Percentiles rank a stretch among this genome's conserved stretches.
Conservation (phyloP, 1,139 yeast species). For the Yamadazyma songkhlaensis region DNA sequence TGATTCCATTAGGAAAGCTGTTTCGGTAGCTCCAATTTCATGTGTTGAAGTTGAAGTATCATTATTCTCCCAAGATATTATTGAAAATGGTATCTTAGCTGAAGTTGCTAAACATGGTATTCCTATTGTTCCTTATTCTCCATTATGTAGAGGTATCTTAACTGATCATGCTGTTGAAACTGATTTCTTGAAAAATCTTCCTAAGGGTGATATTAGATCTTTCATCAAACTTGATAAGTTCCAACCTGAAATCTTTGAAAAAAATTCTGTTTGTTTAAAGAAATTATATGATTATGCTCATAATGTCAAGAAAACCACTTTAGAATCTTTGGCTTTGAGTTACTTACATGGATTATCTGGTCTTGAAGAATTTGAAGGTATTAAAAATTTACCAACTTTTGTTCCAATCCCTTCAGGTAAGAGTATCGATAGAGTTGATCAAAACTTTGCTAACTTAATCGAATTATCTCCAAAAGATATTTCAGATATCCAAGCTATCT, state of each 20-base stretch:
- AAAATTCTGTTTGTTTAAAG: conserved; percentile 41
- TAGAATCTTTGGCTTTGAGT: conserved; percentile 69
- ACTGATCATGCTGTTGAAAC: conserved; percentile 56
- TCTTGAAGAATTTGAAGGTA: conserved; percentile 25
- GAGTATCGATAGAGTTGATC: conserved; percentile 52
- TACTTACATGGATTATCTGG: conserved; percentile 54
- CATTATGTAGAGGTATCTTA: conserved; percentile 75
- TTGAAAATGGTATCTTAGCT: conserved; percentile 58
- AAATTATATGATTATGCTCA: conserved; percentile 45
- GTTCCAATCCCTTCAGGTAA: conserved; percentile 80
- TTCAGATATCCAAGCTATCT: conserved; percentile 42
- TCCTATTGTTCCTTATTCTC: conserved; percentile 77
- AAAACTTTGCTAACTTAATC: conserved; percentile 47
- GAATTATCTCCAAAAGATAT: conserved; percentile 53
- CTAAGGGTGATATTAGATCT: conserved; percentile 2
- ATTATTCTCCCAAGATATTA: conserved; percentile 57
- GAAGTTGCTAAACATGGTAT: conserved; percentile 47
- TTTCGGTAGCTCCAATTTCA: conserved; percentile 47
- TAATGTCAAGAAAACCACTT: conserved; percentile 49
- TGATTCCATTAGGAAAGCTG: conserved; percentile 56
- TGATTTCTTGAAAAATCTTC: conserved; percentile 19
- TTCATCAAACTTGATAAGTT: conserved; percentile 40
- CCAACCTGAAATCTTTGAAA: conserved; percentile 48
- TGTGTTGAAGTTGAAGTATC: conserved; percentile 79
- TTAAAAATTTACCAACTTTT: conserved; percentile 47